A percentile compares a stretch with the other conserved stretches of the same genome.
These are phyloP conservation scores for Pseudogymnoascus sp. DNA, from an alignment of 2,329 filamentous ascomycete species.

Conservation along the genomic window DNA sequence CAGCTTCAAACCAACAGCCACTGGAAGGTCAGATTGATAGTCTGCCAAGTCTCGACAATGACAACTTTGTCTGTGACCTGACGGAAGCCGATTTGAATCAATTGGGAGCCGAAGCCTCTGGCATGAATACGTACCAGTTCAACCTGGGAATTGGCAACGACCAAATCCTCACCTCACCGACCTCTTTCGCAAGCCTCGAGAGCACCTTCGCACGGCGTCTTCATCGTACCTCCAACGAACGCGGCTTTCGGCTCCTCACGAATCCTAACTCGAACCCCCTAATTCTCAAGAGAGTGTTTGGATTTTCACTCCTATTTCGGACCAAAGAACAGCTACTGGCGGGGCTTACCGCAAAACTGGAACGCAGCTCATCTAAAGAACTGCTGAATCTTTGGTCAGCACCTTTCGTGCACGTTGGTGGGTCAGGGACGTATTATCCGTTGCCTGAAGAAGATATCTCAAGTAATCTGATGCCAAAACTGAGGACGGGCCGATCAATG, in stretches of 20 bases:
- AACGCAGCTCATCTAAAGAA: slow-evolving; percentile 25
- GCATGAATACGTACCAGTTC: slow-evolving; percentile 23
- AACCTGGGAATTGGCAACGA: slow-evolving; percentile 17
- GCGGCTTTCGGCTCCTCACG: slow-evolving; percentile 51
- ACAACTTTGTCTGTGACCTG: slow-evolving; percentile 43
- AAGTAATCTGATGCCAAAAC: slow-evolving; percentile 22
- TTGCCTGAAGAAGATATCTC: slow-evolving; percentile 21
- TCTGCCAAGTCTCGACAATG: slow-evolving; percentile 45
- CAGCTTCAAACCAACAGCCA: not conserved
- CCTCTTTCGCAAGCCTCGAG: slow-evolving; percentile 56
- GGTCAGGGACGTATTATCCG: slow-evolving; percentile 59
- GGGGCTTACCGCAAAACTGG: slow-evolving; percentile 29
- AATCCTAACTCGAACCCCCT: slow-evolving; percentile 42
- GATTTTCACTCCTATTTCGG: slow-evolving; percentile 60
- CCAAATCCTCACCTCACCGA: slow-evolving; percentile 29
- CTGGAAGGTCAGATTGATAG: slow-evolving; percentile 40
- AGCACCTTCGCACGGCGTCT: slow-evolving; percentile 63
- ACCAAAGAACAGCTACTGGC: slow-evolving; percentile 36
- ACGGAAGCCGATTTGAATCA: slow-evolving; percentile 21
- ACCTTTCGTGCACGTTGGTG: slow-evolving; percentile 60
- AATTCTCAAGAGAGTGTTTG: slow-evolving; percentile 53
- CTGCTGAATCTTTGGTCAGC: slow-evolving; percentile 51
- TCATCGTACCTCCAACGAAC: slow-evolving; percentile 58
- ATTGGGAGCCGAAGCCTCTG: slow-evolving; percentile 24
- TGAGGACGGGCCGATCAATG: slow-evolving; percentile 34